These are phyloP conservation scores for Akebia trifoliata DNA, from an alignment of 164 flowering plant genomes.

Conservation along the genomic window DNA sequence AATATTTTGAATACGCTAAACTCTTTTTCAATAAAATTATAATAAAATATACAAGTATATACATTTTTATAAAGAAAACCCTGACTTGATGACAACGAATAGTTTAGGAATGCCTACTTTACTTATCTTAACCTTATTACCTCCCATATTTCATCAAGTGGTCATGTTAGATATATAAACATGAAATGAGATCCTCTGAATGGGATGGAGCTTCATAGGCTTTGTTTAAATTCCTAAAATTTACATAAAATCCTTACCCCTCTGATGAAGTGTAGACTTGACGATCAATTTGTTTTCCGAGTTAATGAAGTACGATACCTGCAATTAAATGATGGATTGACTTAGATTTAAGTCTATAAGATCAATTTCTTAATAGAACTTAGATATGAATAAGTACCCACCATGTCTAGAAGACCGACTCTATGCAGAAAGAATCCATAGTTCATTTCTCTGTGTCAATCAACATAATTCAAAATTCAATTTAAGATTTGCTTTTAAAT, in stretches of 20 bases:
- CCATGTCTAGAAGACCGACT: slow-evolving; percentile 53
- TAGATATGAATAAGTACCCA: slow-evolving; percentile 23
- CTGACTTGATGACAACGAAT: too few species aligned
- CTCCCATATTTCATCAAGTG: too few species aligned
- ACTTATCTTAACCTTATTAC: too few species aligned
- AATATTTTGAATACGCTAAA: too few species aligned
- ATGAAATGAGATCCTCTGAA: neutral
- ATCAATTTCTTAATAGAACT: neutral
- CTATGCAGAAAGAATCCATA: slow-evolving; percentile 61
- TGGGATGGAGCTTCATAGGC: neutral
- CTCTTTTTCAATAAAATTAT: too few species aligned
- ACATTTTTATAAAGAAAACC: too few species aligned
- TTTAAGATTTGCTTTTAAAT: neutral
- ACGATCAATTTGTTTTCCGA: slow-evolving; percentile 30
- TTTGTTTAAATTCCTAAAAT: neutral
- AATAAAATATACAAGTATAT: too few species aligned
- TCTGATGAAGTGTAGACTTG: slow-evolving; percentile 29
- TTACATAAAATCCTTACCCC: slow-evolving; percentile 44
- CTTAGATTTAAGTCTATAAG: neutral
- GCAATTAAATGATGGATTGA: slow-evolving; percentile 12
- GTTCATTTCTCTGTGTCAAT: slow-evolving; percentile 27
- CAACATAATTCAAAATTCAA: neutral
- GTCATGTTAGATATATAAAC: too few species aligned
- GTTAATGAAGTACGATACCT: slow-evolving; percentile 50
- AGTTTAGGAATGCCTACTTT: too few species aligned